phyloP scores from a whole-genome alignment of 352 stramenopile genomes.

The Phytophthora constricta region DNA sequence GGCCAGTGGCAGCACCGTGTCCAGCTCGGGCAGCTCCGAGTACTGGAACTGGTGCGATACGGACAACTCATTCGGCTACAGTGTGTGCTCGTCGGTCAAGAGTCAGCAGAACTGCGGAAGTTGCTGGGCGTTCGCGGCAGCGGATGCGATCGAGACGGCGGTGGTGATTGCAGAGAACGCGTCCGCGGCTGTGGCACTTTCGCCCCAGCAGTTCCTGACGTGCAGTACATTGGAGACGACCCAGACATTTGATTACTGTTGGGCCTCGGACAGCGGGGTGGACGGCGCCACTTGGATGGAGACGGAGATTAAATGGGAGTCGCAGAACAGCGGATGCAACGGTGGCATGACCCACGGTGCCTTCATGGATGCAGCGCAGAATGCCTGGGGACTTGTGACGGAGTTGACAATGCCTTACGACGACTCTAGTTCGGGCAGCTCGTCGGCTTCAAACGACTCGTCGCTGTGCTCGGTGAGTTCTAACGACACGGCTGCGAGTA shows the following conservation, averaged over 20 bases:
- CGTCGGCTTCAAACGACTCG: constrained; percentile 30
- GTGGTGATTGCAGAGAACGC: constrained; percentile 73
- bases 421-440: constrained; percentile 38
- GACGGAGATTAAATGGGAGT: constrained; percentile 76
- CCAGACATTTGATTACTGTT: constrained; percentile 83
- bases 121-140: constrained; percentile 81
- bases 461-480: constrained; percentile 40
- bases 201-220: constrained; percentile 79
- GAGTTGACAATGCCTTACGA: constrained; percentile 80
- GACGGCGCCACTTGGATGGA: constrained; percentile 62
- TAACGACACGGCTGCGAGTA: constrained; percentile 73
- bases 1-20: constrained; percentile 32
- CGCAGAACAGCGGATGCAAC: constrained; percentile 77
- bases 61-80: constrained; percentile 67
- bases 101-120: constrained; percentile 85
- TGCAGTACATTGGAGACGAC: constrained; percentile 72
- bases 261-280: constrained; percentile 51
- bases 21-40: constrained; percentile 26
- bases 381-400: constrained; percentile 66
- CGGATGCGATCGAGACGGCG: constrained; percentile 81
- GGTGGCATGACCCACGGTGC: constrained; percentile 85
- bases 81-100: constrained; percentile 79
- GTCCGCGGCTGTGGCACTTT: constrained; percentile 63
- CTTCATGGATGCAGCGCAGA: constrained; percentile 74
- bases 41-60: constrained; percentile 79